Conservation (phyloP, 2,329 filamentous ascomycete genomes). For the Shiraia bambusicola region DNA sequence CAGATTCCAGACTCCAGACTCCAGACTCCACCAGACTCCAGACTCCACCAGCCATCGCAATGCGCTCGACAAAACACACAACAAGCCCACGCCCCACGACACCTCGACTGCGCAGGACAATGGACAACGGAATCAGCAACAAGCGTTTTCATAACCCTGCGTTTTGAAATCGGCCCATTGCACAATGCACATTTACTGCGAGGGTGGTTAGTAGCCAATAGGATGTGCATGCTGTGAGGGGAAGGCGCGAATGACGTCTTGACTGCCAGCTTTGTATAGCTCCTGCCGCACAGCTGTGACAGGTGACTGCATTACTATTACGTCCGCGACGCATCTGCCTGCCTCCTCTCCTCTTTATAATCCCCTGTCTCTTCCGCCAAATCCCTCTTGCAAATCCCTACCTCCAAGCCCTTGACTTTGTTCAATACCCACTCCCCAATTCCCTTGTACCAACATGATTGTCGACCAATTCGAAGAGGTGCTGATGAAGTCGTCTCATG, state of each 20-base stretch:
- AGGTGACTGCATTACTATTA: constrained; percentile 27
- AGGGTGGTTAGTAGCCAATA: constrained; percentile 16
- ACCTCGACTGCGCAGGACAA: too few species aligned
- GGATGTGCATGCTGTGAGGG: constrained; percentile 26
- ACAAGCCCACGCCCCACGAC: too few species aligned
- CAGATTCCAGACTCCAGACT: too few species aligned
- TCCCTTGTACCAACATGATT: constrained; percentile 44
- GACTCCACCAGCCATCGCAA: too few species aligned
- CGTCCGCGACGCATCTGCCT: constrained; percentile 21
- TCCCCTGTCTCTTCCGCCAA: constrained; percentile 8
- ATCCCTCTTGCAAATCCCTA: constrained; percentile 7
- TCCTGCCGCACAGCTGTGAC: constrained; percentile 25
- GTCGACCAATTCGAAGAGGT: constrained; percentile 49
- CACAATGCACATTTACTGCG: neutral
- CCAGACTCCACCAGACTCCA: too few species aligned
- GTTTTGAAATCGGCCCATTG: neutral
- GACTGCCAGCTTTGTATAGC: constrained; percentile 29
- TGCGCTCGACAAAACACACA: too few species aligned
- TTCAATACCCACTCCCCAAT: constrained; percentile 6
- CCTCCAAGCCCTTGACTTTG: constrained; percentile 6
- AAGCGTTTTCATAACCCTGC: too few species aligned
- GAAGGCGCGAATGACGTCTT: constrained; percentile 26
- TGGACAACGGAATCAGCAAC: too few species aligned
- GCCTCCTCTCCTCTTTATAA: constrained; percentile 26
- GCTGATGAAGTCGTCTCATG: constrained; percentile 39